Evolutionary conservation across 2,329 filamentous ascomycete genomes (phyloP), one percentile per base, ranked within the genome.

Genomic region (Dothidotthia symphoricarpi): DNA sequence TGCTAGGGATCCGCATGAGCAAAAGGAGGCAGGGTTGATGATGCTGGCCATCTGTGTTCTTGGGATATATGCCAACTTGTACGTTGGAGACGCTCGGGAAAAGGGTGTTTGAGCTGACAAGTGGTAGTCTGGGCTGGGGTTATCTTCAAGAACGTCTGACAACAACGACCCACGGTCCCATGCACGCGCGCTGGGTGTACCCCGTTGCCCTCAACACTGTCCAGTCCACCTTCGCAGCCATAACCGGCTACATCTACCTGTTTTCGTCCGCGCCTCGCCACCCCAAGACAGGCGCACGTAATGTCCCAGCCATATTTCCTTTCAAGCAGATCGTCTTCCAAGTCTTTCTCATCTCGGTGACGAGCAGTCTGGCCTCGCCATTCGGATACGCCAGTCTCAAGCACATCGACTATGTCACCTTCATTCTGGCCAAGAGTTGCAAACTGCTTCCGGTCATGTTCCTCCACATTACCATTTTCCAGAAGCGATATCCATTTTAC

Each of bases 401-500:
- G 25, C 89, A 97, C 67, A 89, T 97, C 69, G 93, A 97, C 78
- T 97, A 97, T 71, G 88, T 97, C 61, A 96, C 93, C 19, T 97
- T 95, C 71, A 87, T 96, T 54, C 85, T 98, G 28, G 91, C 93
- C 55, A 97, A 98, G 72, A 90, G 85, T 57, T 98, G 93, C 83
- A 98, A 98, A 74, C 79, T 98, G 14, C 82, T 98, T n/a, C 93
- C 93, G 3, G 93, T 98, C 61, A 97, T 98, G 93, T 83, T 93
- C 59, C 78, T 98, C 27, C 91, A 98, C 73, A 81, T 97, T 60
- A 91, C 89, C 29, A 70, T 98, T 31, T 98, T 96, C 75, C 83
- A 85, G 43, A 86, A 85, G 60, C 77, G 83, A 31, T 98, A 96
- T 68, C 91, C 93, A 1, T 75, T 95, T 30, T 95, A 95, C 76